These are phyloP conservation scores for Mucor ambiguus DNA, from an alignment of 371 early-diverging fungal species.

Conservation along the genomic window DNA sequence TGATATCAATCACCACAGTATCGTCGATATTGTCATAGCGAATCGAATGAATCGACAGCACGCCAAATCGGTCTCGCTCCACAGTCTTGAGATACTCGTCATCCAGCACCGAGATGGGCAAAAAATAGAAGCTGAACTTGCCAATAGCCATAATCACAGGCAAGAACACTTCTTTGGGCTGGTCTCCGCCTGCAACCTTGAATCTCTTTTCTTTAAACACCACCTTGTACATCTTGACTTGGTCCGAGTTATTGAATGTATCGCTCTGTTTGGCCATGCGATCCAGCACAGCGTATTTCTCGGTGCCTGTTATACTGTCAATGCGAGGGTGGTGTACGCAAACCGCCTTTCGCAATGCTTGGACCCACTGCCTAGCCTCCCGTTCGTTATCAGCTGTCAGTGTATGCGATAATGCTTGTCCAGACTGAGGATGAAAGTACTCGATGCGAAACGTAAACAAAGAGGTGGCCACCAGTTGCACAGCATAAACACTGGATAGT, in stretches of 20 bases:
- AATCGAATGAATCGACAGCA: conserved; percentile 35
- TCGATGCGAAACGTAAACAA: conserved; percentile 35
- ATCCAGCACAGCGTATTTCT: conserved; percentile 28
- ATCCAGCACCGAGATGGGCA: conserved; percentile 26
- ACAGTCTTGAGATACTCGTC: conserved; percentile 34
- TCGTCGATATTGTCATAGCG: conserved; percentile 36
- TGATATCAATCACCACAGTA: conserved; percentile 34
- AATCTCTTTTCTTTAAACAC: conserved; percentile 38
- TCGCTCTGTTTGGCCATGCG: conserved; percentile 42
- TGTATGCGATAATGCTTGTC: conserved; percentile 20
- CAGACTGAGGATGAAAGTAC: conserved; percentile 32
- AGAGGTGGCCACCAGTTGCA: conserved; percentile 23
- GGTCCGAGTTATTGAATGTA: conserved; percentile 18
- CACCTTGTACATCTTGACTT: conserved; percentile 39
- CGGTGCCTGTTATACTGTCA: conserved; percentile 19
- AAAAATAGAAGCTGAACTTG: conserved; percentile 42
- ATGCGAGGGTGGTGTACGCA: conserved; percentile 25
- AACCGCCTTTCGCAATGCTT: conserved; percentile 27
- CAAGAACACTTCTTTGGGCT: conserved; percentile 32
- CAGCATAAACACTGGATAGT: conserved; percentile 31
- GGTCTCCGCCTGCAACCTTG: conserved; percentile 13
- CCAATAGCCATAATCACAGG: conserved; percentile 44
- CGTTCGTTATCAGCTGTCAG: conserved; percentile 22
- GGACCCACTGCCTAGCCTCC: conserved; percentile 36
- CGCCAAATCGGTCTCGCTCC: conserved; percentile 44